phyloP scores from a whole-genome alignment of 1,284 basidiomycete species.

The Ustilago curta region DNA sequence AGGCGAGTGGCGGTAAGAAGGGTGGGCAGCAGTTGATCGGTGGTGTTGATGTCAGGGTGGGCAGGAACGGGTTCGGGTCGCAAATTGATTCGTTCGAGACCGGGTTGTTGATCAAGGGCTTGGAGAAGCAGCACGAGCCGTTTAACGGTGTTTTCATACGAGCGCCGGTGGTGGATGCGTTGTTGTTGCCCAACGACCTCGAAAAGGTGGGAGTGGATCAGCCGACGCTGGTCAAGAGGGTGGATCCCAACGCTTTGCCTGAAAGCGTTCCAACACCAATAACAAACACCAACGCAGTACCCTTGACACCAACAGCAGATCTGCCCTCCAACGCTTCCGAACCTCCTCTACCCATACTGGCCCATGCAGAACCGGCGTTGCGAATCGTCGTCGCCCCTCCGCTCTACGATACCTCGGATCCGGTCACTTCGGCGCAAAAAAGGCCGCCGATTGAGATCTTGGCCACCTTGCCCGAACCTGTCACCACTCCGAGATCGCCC shows the following conservation, averaged over 20 bases:
- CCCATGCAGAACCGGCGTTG: slow-evolving; percentile 23
- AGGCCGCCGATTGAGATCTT: slow-evolving; percentile 73
- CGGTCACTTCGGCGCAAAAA: slow-evolving; percentile 24
- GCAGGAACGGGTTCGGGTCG: slow-evolving; percentile 80
- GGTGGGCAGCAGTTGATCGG: slow-evolving; percentile 88
- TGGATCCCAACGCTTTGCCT: slow-evolving; percentile 18
- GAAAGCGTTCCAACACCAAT: slow-evolving; percentile 15
- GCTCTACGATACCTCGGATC: slow-evolving; percentile 40
- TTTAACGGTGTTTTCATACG: slow-evolving; percentile 95
- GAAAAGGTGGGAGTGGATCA: slow-evolving; percentile 44
- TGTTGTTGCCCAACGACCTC: slow-evolving; percentile 47
- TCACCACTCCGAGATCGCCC: slow-evolving; percentile 70
- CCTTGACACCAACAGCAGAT: slow-evolving; percentile 19
- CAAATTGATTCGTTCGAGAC: slow-evolving; percentile 88
- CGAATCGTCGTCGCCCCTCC: slow-evolving; percentile 54
- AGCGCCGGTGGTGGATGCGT: slow-evolving; percentile 77
- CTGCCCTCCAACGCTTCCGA: slow-evolving; percentile 16
- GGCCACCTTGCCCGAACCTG: slow-evolving; percentile 77
- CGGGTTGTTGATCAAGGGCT: slow-evolving; percentile 76
- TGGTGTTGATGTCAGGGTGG: slow-evolving; percentile 83
- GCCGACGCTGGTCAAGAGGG: slow-evolving; percentile 39
- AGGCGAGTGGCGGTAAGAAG: slow-evolving; percentile 78
- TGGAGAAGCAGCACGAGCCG: slow-evolving; percentile 74
- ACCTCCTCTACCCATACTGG: slow-evolving; percentile 18
- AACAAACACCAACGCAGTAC: slow-evolving; percentile 19